These are phyloP conservation scores for Colletotrichum australisinense DNA, from an alignment of 2,329 filamentous ascomycete genomes.

Conservation along the genomic window DNA sequence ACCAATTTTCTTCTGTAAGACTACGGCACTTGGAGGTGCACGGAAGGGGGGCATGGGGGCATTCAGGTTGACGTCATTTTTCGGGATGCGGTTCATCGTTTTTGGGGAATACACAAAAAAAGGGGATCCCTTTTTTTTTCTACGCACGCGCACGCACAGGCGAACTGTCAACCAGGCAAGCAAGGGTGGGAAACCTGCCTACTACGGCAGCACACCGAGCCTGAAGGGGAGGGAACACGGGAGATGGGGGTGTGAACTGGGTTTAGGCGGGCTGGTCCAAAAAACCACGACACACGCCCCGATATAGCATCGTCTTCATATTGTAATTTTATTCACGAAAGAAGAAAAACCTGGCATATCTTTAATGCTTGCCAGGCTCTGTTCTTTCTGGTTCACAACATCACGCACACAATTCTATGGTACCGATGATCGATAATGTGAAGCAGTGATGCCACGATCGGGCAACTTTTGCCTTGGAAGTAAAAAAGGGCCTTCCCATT, in stretches of 20 bases:
- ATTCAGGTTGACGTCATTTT: constrained; percentile 1
- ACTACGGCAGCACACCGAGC: neutral
- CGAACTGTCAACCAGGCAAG: constrained; percentile 21
- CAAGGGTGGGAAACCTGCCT: neutral
- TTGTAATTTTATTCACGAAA: constrained; percentile 30
- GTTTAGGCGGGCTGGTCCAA: neutral
- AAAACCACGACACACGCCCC: neutral
- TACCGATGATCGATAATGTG: neutral
- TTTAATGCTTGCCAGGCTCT: neutral
- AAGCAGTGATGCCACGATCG: neutral
- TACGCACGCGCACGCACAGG: constrained; percentile 15
- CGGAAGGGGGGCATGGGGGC: neutral
- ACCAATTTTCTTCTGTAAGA: neutral
- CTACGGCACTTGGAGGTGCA: neutral
- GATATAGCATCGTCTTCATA: constrained; percentile 24
- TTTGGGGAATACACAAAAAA: constrained; percentile 11
- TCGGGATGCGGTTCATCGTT: neutral
- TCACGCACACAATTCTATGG: neutral
- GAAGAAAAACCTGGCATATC: neutral
- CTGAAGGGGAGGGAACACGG: neutral
- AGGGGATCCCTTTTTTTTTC: neutral
- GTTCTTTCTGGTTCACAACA: neutral
- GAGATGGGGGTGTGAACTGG: neutral
- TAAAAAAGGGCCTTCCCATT: neutral
- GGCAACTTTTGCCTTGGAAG: neutral